A percentile compares a stretch with the other conserved stretches of the same genome.
Evolutionary conservation across 345 rosid genomes (phyloP).

Genomic region (Hibiscus trionum): DNA sequence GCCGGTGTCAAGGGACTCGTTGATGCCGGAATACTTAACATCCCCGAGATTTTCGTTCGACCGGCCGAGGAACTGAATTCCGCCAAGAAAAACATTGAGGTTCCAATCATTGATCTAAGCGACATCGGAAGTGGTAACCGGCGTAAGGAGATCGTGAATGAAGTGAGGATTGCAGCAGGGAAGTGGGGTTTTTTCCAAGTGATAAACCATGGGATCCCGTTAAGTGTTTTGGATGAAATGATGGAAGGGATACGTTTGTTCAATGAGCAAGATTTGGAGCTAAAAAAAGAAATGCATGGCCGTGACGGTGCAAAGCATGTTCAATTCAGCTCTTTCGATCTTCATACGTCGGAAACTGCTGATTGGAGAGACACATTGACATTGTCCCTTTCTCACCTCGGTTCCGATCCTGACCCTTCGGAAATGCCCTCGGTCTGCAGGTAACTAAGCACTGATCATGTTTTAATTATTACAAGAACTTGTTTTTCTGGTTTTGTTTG

Average conservation of each 20-base stretch:
- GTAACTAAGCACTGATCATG: not conserved
- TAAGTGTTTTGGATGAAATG: conserved; percentile 22
- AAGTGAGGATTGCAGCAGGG: conserved; percentile 26
- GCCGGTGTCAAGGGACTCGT: conserved; percentile 34
- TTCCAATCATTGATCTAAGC: conserved; percentile 38
- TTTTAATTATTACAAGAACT: not conserved
- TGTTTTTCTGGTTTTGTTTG: not conserved
- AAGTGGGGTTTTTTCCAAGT: conserved; percentile 45
- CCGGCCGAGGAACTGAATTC: not conserved
- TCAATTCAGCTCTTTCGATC: not conserved
- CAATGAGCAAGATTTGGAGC: conserved; percentile 12
- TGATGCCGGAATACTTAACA: conserved; percentile 21
- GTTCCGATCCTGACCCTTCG: conserved; percentile 8
- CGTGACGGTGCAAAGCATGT: not conserved
- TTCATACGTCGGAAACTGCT: conserved; percentile 5
- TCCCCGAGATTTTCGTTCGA: conserved; percentile 30
- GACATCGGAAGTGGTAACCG: not conserved
- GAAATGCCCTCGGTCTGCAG: conserved; percentile 21
- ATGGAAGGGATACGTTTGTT: conserved; percentile 27
- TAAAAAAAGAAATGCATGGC: not conserved
- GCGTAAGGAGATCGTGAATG: conserved; percentile 14
- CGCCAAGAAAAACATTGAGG: not conserved
- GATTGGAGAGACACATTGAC: conserved; percentile 21
- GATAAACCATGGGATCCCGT: conserved; percentile 41
- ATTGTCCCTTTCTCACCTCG: not conserved